Evolutionary conservation across 352 stramenopile genomes (phyloP).

Genomic region (Globisporangium paroecandrum): DNA sequence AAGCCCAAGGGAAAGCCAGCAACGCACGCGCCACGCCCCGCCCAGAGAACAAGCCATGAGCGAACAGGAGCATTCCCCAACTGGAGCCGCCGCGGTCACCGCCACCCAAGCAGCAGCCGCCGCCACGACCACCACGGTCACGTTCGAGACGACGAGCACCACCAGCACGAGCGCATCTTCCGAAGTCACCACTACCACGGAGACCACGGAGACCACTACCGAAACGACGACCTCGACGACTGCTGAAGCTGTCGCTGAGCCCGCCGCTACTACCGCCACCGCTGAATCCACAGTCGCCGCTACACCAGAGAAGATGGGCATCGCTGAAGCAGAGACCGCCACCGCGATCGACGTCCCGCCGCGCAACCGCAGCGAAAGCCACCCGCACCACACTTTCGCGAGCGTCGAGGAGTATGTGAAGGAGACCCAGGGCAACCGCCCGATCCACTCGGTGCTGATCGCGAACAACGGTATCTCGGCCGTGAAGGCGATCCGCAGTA

Average conservation of each 20-base stretch:
- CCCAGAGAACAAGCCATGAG: background rate
- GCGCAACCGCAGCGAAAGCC: conserved; percentile 53
- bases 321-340: background rate
- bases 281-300: background rate
- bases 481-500: conserved; percentile 99
- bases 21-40: too few relatives aligned
- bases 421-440: conserved; percentile 83
- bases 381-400: conserved; percentile 71
- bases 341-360: conserved; percentile 10
- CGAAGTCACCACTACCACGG: conserved; percentile 7
- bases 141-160: background rate
- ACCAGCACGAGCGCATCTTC: conserved; percentile 1
- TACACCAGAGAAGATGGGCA: background rate
- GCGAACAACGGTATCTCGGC: conserved; percentile 99
- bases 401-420: conserved; percentile 92
- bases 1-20: background rate
- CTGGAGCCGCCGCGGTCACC: conserved; percentile 13
- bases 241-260: background rate
- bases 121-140: background rate
- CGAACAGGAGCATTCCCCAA: conserved; percentile 16
- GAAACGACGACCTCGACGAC: conserved; percentile 14
- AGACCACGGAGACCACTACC: conserved; percentile 1
- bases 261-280: background rate
- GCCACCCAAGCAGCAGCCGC: background rate
- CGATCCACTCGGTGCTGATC: conserved; percentile 98